Evolutionary conservation across 805 yeast genomes (phyloP).

Genomic region (Ogataea polymorpha): DNA sequence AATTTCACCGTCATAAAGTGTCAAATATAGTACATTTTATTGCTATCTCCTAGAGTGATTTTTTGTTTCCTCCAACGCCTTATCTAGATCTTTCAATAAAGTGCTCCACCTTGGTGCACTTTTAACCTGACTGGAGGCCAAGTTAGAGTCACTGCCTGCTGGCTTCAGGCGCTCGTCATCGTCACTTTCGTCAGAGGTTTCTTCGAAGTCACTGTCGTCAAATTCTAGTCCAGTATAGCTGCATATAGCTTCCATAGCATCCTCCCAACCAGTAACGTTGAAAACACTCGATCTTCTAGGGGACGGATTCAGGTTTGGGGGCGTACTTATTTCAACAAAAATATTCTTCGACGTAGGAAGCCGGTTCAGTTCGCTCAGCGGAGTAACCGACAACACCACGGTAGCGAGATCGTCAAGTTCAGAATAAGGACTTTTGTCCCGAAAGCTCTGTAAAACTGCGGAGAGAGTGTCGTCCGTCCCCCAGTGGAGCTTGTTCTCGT

Average conservation of each 20-base stretch:
- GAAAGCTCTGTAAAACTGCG: neutral
- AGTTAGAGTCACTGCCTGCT: neutral
- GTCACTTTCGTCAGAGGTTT: slow-evolving; percentile 17
- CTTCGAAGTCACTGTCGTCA: slow-evolving; percentile 33
- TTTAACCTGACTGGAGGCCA: slow-evolving; percentile 1
- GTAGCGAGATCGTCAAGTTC: slow-evolving; percentile 19
- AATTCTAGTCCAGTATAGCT: slow-evolving; percentile 31
- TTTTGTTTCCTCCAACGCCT: slow-evolving; percentile 23
- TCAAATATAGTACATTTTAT: neutral
- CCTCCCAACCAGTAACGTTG: slow-evolving; percentile 33
- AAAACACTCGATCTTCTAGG: slow-evolving; percentile 17
- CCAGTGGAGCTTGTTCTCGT: neutral
- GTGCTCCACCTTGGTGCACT: slow-evolving; percentile 18
- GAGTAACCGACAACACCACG: slow-evolving; percentile 26
- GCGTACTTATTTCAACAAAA: slow-evolving; percentile 28
- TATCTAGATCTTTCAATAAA: slow-evolving; percentile 21
- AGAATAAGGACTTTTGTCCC: neutral
- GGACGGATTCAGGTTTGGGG: slow-evolving; percentile 10
- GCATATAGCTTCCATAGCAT: slow-evolving; percentile 36
- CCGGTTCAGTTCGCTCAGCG: slow-evolving; percentile 15
- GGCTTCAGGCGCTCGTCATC: slow-evolving; percentile 6
- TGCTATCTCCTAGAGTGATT: neutral
- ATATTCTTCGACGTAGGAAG: slow-evolving; percentile 23
- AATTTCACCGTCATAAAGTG: no score
- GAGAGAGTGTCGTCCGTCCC: neutral